A percentile compares a stretch with the other conserved stretches of the same genome.
Evolutionary conservation across 352 stramenopile species (phyloP).

Genomic region (Pythium chondricola): DNA sequence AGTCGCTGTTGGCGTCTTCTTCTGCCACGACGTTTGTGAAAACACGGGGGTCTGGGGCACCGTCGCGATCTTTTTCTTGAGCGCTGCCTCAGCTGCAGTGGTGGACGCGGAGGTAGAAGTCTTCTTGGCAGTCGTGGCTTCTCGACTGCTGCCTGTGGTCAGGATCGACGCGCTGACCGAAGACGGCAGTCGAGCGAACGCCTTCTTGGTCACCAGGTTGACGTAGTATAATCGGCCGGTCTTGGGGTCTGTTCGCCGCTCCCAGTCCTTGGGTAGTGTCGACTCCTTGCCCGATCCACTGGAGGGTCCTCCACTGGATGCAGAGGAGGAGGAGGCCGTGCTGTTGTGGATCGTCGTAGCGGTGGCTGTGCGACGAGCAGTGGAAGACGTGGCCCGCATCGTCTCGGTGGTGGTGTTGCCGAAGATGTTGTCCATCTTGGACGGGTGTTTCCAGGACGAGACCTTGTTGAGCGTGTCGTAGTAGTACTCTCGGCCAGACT

Average conservation of each 20-base stretch:
- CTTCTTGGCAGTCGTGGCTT: conserved; percentile 22
- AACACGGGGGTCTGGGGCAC: conserved; percentile 70
- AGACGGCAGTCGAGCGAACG: conserved; percentile 71
- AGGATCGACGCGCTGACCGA: conserved; percentile 66
- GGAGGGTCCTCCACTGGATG: conserved; percentile 8
- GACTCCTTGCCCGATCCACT: conserved; percentile 15
- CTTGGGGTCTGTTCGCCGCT: conserved; percentile 67
- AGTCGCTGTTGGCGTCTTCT: conserved; percentile 22
- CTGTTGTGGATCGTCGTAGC: conserved; percentile 14
- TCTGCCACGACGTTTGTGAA: conserved; percentile 84
- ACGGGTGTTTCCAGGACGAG: conserved; percentile 63
- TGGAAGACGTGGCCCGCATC: not conserved
- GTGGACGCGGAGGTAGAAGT: conserved; percentile 1
- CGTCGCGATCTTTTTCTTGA: conserved; percentile 19
- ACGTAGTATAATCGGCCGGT: conserved; percentile 77
- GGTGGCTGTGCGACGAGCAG: not conserved
- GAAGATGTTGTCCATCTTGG: conserved; percentile 57
- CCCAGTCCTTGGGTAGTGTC: conserved; percentile 72
- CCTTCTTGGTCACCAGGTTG: conserved; percentile 80
- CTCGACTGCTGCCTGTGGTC: conserved; percentile 22
- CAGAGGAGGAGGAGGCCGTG: conserved; percentile 31
- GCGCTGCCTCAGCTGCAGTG: conserved; percentile 11
- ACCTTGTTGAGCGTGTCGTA: conserved; percentile 71
- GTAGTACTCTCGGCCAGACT: conserved; percentile 67
- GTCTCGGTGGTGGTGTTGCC: conserved; percentile 26